Percentiles rank a stretch among this genome's conserved stretches.
These are phyloP conservation scores for Boletus pseudo-olivaceus DNA, from an alignment of 768 basidiomycete species.

Conservation along the genomic window DNA sequence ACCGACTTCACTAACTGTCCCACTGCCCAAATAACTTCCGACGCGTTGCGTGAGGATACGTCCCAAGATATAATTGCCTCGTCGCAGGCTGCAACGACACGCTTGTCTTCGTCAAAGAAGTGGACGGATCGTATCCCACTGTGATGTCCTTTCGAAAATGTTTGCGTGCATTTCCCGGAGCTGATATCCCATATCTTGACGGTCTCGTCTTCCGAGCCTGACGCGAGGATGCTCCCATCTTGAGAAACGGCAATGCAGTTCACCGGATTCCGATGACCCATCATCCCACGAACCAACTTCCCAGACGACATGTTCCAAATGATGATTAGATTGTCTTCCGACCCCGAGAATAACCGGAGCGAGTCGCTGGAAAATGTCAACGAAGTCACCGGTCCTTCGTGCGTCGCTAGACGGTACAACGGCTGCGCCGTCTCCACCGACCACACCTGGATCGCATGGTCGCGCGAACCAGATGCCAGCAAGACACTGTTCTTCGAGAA, in stretches of 20 bases:
- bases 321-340: conserved; percentile 20
- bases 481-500: conserved; percentile 15
- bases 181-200: conserved; percentile 22
- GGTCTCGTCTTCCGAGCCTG: conserved; percentile 25
- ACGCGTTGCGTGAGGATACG: background rate
- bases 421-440: conserved; percentile 12
- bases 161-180: conserved; percentile 13
- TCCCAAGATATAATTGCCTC: conserved; percentile 8
- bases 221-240: conserved; percentile 14
- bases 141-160: conserved; percentile 15
- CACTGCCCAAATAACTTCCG: background rate
- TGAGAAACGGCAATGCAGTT: conserved; percentile 19
- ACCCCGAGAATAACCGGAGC: conserved; percentile 19
- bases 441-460: conserved; percentile 22
- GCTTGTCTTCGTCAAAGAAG: conserved; percentile 11
- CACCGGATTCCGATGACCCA: conserved; percentile 17
- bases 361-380: conserved; percentile 24
- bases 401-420: conserved; percentile 10
- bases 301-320: conserved; percentile 22
- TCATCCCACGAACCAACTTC: conserved; percentile 14
- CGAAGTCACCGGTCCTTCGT: conserved; percentile 16
- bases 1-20: background rate
- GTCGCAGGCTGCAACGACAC: conserved; percentile 8
- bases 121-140: conserved; percentile 11
- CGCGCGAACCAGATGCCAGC: conserved; percentile 19